These are phyloP conservation scores for Termitomyces sp. DNA, from an alignment of 768 basidiomycete genomes.

Conservation along the genomic window DNA sequence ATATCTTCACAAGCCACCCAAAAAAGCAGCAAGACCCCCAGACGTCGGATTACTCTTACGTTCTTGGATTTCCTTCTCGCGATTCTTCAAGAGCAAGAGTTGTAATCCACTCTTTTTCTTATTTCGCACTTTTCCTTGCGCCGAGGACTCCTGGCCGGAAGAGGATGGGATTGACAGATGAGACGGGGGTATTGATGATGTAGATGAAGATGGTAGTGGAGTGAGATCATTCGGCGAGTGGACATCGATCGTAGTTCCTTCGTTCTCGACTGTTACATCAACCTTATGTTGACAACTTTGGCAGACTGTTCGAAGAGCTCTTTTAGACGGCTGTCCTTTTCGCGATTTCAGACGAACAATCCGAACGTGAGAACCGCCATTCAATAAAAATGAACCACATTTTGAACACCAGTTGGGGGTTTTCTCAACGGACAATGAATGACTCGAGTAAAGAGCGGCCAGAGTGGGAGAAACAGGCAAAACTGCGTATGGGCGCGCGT, in stretches of 20 bases:
- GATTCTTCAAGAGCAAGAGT: conserved; percentile 61
- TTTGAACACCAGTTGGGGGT: conserved; percentile 34
- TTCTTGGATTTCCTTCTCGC: conserved; percentile 45
- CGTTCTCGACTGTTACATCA: conserved; percentile 17
- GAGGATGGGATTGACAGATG: neutral
- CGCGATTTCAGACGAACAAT: conserved; percentile 26
- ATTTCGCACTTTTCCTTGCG: conserved; percentile 29
- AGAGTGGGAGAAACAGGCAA: conserved; percentile 51
- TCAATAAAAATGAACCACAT: conserved; percentile 51
- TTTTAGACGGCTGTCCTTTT: conserved; percentile 16
- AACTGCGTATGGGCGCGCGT: conserved; percentile 45
- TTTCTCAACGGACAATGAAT: conserved; percentile 27
- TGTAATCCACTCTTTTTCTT: conserved; percentile 61
- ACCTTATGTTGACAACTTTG: conserved; percentile 24
- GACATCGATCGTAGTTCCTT: neutral
- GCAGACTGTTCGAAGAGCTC: conserved; percentile 25
- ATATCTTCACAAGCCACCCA: conserved; percentile 33
- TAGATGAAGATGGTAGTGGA: neutral
- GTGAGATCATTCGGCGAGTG: neutral
- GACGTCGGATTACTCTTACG: conserved; percentile 20
- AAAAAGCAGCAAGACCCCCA: conserved; percentile 52
- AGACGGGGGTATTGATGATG: conserved; percentile 10
- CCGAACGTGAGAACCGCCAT: conserved; percentile 34
- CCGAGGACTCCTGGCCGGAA: neutral
- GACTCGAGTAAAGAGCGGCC: conserved; percentile 57